These are phyloP conservation scores for Fusarium temperatum DNA, from an alignment of 2,329 filamentous ascomycete genomes.

Conservation along the genomic window DNA sequence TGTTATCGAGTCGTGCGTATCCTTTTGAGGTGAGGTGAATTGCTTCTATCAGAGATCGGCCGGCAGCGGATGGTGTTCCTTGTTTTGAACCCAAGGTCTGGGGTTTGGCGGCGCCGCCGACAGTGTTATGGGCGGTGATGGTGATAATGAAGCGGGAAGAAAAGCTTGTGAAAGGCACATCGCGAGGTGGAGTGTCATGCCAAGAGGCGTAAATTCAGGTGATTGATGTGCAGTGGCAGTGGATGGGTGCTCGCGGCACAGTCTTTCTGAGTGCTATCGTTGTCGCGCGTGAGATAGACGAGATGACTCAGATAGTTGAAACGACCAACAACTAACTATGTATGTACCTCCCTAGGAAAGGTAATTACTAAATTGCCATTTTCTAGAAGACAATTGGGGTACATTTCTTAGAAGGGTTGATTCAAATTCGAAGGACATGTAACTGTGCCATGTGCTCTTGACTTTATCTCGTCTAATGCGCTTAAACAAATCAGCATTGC, in stretches of 20 bases:
- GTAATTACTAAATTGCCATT: neutral
- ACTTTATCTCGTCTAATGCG: neutral
- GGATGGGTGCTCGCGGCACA: slow-evolving; percentile 31
- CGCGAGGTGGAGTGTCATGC: slow-evolving; percentile 9
- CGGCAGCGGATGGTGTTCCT: slow-evolving; percentile 15
- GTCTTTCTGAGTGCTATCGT: slow-evolving; percentile 5
- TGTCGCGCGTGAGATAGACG: slow-evolving; percentile 38
- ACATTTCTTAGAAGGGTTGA: neutral
- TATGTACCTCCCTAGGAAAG: neutral
- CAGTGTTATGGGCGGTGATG: neutral
- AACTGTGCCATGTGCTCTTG: neutral
- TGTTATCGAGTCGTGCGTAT: slow-evolving; percentile 2
- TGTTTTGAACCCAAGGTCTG: neutral
- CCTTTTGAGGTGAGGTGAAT: neutral
- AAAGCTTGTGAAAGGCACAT: slow-evolving; percentile 19
- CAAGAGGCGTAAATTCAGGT: slow-evolving; percentile 6
- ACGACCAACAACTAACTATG: slow-evolving; percentile 1
- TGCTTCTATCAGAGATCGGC: neutral
- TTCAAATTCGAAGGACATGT: neutral
- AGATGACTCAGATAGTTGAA: slow-evolving; percentile 35
- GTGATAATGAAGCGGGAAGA: slow-evolving; percentile 1
- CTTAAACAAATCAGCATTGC: neutral
- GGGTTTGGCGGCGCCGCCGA: neutral
- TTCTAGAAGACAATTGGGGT: neutral
- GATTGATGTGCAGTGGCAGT: slow-evolving; percentile 34